These are phyloP conservation scores for Rhodotorula sp. DNA, from an alignment of 1,284 basidiomycete genomes.

Conservation along the genomic window DNA sequence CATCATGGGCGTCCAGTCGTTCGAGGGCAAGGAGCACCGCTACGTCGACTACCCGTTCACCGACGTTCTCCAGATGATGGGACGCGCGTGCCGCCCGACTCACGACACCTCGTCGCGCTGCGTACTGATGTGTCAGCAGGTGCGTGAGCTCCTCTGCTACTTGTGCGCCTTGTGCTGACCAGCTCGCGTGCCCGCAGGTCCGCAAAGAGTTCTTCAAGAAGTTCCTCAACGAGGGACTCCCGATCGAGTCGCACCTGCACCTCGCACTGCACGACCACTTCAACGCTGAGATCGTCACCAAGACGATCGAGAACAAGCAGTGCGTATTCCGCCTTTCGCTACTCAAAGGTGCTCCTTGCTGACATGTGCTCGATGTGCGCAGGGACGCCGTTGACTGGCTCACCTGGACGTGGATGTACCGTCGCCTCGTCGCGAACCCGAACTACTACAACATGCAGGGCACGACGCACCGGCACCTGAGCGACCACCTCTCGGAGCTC, in stretches of 20 bases:
- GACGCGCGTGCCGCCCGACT: slow-evolving; percentile 82
- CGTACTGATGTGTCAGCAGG: slow-evolving; percentile 95
- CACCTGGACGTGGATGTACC: slow-evolving; percentile 95
- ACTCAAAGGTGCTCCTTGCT: neutral
- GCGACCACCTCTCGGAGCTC: slow-evolving; percentile 91
- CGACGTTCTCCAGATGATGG: slow-evolving; percentile 99
- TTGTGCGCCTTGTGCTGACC: too few relatives aligned
- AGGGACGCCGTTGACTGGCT: slow-evolving; percentile 65
- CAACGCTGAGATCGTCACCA: slow-evolving; percentile 96
- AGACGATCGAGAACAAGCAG: slow-evolving; percentile 98
- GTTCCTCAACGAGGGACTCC: slow-evolving; percentile 94
- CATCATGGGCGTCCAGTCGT: slow-evolving; percentile 96
- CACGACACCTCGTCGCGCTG: slow-evolving; percentile 86
- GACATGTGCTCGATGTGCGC: slow-evolving; percentile 30
- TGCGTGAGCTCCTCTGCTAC: slow-evolving; percentile 54
- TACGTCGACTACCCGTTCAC: slow-evolving; percentile 98
- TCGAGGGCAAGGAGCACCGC: slow-evolving; percentile 84
- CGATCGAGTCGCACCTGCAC: slow-evolving; percentile 90
- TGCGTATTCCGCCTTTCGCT: slow-evolving; percentile 75
- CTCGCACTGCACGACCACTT: slow-evolving; percentile 93
- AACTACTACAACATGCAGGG: slow-evolving; percentile 82
- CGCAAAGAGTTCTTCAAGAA: slow-evolving; percentile 74
- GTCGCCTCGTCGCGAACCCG: slow-evolving; percentile 74
- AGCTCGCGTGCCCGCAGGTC: slow-evolving; percentile 58
- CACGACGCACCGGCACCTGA: slow-evolving; percentile 87